phyloP scores from a whole-genome alignment of 331 rosid species.

The Malus hybrid region DNA sequence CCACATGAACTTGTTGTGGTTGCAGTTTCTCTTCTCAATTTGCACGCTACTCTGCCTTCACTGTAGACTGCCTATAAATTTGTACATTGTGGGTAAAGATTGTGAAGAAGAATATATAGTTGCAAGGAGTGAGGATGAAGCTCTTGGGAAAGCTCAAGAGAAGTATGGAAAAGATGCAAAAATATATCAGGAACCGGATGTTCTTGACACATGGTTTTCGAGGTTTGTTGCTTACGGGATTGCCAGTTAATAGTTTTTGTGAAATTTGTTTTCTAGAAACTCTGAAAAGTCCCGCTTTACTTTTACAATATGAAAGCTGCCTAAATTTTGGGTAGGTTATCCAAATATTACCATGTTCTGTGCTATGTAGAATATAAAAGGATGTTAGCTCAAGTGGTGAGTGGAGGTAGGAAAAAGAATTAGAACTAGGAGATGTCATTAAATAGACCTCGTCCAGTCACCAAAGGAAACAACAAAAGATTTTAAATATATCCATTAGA shows the following conservation, averaged over 20 bases:
- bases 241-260: neutral
- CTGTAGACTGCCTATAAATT: neutral
- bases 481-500: neutral
- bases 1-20: slow-evolving; percentile 52
- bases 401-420: neutral
- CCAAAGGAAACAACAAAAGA: neutral
- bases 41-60: slow-evolving; percentile 2
- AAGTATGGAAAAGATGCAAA: slow-evolving; percentile 73
- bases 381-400: neutral
- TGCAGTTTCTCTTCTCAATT: slow-evolving; percentile 14
- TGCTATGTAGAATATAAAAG: neutral
- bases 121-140: slow-evolving; percentile 74
- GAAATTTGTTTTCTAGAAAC: neutral
- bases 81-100: slow-evolving; percentile 61
- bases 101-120: slow-evolving; percentile 89
- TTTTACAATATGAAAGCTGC: neutral
- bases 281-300: neutral
- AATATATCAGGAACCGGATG: slow-evolving; percentile 95
- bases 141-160: slow-evolving; percentile 59
- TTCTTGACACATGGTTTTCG: slow-evolving; percentile 98
- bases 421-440: neutral
- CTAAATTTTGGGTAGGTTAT: neutral
- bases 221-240: slow-evolving; percentile 40
- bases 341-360: neutral
- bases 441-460: neutral